Conservation (phyloP, 345 rosid species). For the Syzygium grande region DNA sequence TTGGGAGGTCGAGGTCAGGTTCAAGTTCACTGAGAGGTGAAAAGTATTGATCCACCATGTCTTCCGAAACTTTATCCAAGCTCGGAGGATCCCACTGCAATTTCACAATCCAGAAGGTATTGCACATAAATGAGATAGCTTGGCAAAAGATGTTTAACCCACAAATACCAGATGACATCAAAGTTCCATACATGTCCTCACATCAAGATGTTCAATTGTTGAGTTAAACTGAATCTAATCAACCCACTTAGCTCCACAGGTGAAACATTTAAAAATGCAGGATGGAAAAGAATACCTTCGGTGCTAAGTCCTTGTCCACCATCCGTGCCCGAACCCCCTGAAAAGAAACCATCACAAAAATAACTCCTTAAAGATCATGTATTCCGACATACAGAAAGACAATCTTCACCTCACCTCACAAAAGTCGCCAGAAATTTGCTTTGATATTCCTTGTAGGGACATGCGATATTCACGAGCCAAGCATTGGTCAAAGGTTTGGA, state of each 20-base stretch:
- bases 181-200: background rate
- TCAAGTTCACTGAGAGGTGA: conserved; percentile 42
- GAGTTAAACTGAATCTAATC: background rate
- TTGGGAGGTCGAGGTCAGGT: conserved; percentile 75
- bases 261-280: background rate
- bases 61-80: conserved; percentile 57
- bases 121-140: background rate
- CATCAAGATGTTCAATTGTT: background rate
- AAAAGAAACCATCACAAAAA: background rate
- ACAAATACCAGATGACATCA: background rate
- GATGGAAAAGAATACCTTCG: conserved; percentile 38
- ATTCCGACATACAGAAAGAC: background rate
- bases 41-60: conserved; percentile 81
- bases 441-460: conserved; percentile 63
- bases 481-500: conserved; percentile 75
- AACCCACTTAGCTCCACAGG: background rate
- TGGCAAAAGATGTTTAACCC: background rate
- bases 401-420: conserved; percentile 49
- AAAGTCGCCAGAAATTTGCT: conserved; percentile 46
- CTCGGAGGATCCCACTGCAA: conserved; percentile 86
- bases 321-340: conserved; percentile 85
- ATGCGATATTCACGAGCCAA: conserved; percentile 74
- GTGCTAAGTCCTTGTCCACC: conserved; percentile 70
- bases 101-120: background rate
- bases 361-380: background rate